Percentiles rank a stretch among this genome's conserved stretches.
These are phyloP conservation scores for Phialophora chinensis DNA, from an alignment of 2,329 filamentous ascomycete species.

Conservation along the genomic window DNA sequence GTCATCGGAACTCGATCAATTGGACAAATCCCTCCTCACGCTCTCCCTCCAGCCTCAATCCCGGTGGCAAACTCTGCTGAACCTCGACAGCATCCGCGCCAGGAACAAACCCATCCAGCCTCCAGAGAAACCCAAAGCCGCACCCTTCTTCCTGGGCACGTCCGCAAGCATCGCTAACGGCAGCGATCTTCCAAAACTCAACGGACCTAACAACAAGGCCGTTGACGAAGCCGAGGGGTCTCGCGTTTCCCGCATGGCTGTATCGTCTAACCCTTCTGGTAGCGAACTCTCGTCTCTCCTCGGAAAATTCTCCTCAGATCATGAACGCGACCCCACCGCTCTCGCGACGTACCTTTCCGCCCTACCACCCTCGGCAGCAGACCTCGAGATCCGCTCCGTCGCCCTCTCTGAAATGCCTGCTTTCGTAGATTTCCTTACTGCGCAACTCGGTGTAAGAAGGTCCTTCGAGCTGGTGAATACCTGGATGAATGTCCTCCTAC, in stretches of 20 bases:
- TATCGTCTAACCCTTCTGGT: background rate
- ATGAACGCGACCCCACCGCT: constrained; percentile 62
- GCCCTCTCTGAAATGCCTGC: constrained; percentile 74
- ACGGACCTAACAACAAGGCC: constrained; percentile 40
- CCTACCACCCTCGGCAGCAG: constrained; percentile 81
- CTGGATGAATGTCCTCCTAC: constrained; percentile 95
- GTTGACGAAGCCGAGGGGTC: constrained; percentile 60
- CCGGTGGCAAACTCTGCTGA: constrained; percentile 90
- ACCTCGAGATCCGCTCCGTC: constrained; percentile 88
- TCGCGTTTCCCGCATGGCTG: constrained; percentile 71
- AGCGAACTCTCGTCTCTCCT: constrained; percentile 10
- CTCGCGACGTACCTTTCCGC: constrained; percentile 81
- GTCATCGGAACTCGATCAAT: constrained; percentile 70
- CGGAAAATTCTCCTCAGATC: constrained; percentile 1
- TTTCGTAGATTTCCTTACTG: constrained; percentile 82
- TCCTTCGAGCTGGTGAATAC: constrained; percentile 96
- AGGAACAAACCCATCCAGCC: constrained; percentile 94
- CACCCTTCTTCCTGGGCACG: constrained; percentile 86
- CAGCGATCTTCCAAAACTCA: constrained; percentile 10
- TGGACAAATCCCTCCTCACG: constrained; percentile 82
- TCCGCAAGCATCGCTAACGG: constrained; percentile 53
- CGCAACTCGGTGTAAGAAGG: constrained; percentile 65
- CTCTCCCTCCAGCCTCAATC: constrained; percentile 87
- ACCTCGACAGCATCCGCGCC: constrained; percentile 86
- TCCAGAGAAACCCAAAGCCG: constrained; percentile 89